Evolutionary conservation across 164 flowering plant genomes (phyloP), one percentile per base, ranked within the genome.

Genomic region (Umbellularia californica): DNA sequence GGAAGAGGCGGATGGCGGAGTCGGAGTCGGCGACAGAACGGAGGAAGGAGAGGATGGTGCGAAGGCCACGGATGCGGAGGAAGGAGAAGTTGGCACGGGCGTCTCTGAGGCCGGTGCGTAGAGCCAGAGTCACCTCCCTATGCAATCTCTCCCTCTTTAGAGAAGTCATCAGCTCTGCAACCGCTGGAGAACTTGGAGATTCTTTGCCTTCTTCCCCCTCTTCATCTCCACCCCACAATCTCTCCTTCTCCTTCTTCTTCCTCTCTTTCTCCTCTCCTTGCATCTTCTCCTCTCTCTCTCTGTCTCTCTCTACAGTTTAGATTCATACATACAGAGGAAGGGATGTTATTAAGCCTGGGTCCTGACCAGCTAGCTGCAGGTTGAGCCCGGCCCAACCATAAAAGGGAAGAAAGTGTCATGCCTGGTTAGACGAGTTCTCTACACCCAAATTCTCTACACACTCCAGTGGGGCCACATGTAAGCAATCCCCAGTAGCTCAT

Each of bases 21-120:
- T 92, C 94, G 15, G 94, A 92, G n/a, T 88, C 83, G 35, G 98
- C 85, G 47, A 94, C 87, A 70, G 93, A 92, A 74, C 81, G 86
- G 79, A 96, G 92, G 84, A 89, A 90, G 55, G 89, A 92, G 81
- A 94, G 92, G 65, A 92, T 81, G 76, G 76, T 80, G 60, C 92
- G 94, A 66, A 94, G 98, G 55, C 91, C 98, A 12, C 92, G 89
- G 60, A 89, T 79, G 1, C 98, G 93, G 79, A 96, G 92, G 83
- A 94, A 96, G 0, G 97, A 91, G 91, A 96, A 92, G 76, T 96
- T 96, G 69, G 99, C 95, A 5, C 86, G 78, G 6, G 97, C 93
- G 50, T 96, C 97, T 50, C 88, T 76, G 77, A 96, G 91, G 2
- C 97, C 98, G 24, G 89, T 85, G 1, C 93, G 90, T 33, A 96